These are phyloP conservation scores for Metrosideros polymorpha DNA, from an alignment of 441 rosid genomes.

Conservation along the genomic window DNA sequence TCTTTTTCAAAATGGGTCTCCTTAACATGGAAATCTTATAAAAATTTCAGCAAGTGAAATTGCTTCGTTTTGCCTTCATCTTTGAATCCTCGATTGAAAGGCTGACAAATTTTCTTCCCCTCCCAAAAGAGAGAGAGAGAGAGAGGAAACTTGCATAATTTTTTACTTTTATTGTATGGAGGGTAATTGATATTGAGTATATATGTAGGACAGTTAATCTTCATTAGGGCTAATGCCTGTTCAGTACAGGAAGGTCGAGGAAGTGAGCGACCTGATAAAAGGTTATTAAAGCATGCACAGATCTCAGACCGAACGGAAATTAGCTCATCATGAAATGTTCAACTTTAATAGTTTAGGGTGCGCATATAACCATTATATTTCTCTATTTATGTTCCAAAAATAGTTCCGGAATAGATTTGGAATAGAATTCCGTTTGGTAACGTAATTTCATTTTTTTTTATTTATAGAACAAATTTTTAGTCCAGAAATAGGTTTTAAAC, in stretches of 20 bases:
- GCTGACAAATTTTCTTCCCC: background rate
- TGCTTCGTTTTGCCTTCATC: background rate
- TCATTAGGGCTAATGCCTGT: background rate
- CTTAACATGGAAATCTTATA: no score
- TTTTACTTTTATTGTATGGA: background rate
- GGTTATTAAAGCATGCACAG: background rate
- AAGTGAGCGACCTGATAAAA: rapidly evolving
- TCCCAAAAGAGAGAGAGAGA: rapidly evolving
- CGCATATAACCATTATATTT: no score
- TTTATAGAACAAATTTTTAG: no score
- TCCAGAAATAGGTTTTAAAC: no score
- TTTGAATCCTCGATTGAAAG: background rate
- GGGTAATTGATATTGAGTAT: no score
- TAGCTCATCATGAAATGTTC: background rate
- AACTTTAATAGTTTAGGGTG: background rate
- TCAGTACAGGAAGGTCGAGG: background rate
- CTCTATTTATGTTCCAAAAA: no score
- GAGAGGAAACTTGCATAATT: background rate
- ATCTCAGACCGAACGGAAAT: background rate
- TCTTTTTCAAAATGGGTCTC: no score
- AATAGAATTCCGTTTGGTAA: no score
- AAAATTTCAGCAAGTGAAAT: background rate
- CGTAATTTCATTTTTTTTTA: no score
- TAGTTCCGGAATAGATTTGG: no score
- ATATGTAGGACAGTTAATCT: background rate